These are phyloP conservation scores for Arachnopeziza araneosa DNA, from an alignment of 2,329 filamentous ascomycete genomes.

Conservation along the genomic window DNA sequence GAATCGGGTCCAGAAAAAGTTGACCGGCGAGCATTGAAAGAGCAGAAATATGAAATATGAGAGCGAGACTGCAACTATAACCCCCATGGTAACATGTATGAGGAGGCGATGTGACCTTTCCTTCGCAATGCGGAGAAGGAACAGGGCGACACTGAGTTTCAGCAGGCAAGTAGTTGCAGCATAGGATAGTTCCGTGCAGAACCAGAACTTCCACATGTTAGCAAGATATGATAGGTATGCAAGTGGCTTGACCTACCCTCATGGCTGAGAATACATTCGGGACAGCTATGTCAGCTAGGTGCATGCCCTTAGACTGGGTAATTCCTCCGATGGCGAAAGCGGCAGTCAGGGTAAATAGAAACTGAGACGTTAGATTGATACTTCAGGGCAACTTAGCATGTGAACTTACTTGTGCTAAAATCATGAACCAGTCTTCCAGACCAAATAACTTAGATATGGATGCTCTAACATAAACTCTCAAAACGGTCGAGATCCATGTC, in stretches of 20 bases:
- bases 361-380: background rate
- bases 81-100: slow-evolving; percentile 33
- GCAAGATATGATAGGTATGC: background rate
- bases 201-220: slow-evolving; percentile 14
- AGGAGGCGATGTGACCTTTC: slow-evolving; percentile 31
- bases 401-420: slow-evolving; percentile 37
- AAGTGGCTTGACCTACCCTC: slow-evolving; percentile 2
- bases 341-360: slow-evolving; percentile 7
- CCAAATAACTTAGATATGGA: slow-evolving; percentile 37
- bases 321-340: slow-evolving; percentile 5
- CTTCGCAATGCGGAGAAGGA: slow-evolving; percentile 36
- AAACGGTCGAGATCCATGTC: slow-evolving; percentile 33
- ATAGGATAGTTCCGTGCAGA: slow-evolving; percentile 30
- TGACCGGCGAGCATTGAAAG: slow-evolving; percentile 44
- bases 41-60: slow-evolving; percentile 42
- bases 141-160: slow-evolving; percentile 38
- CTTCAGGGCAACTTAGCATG: background rate
- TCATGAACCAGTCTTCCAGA: slow-evolving; percentile 43
- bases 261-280: slow-evolving; percentile 5
- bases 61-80: slow-evolving; percentile 33
- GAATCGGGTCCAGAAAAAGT: slow-evolving; percentile 43
- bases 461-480: slow-evolving; percentile 40
- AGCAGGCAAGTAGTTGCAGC: slow-evolving; percentile 35
- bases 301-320: slow-evolving; percentile 7
- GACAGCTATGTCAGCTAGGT: slow-evolving; percentile 1